Conservation (phyloP, 2,329 filamentous ascomycete genomes). For the Ophiosphaerella korrae region DNA sequence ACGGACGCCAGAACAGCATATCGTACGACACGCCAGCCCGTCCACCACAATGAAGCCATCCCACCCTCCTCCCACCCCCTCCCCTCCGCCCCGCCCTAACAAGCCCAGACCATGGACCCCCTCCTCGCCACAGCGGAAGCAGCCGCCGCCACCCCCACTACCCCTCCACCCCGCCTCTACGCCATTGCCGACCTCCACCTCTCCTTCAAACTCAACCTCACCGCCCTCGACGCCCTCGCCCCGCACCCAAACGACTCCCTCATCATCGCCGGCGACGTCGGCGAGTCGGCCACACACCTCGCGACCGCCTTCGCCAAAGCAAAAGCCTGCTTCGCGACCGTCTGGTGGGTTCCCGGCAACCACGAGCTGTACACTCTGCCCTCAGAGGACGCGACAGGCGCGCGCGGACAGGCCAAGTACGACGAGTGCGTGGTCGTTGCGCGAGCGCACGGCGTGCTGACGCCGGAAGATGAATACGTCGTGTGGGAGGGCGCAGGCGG, state of each 20-base stretch:
- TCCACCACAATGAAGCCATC: too few relatives aligned
- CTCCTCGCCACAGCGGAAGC: constrained; percentile 26
- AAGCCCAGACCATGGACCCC: constrained; percentile 23
- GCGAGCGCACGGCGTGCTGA: constrained; percentile 57
- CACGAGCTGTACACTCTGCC: constrained; percentile 63
- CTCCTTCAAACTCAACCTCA: constrained; percentile 53
- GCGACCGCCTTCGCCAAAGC: constrained; percentile 46
- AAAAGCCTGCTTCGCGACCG: constrained; percentile 50
- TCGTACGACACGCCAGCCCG: too few relatives aligned
- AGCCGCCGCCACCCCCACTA: constrained; percentile 10
- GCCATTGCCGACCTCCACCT: constrained; percentile 55
- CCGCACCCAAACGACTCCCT: constrained; percentile 51
- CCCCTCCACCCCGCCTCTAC: constrained; percentile 43
- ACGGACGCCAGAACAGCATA: too few relatives aligned
- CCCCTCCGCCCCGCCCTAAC: too few relatives aligned
- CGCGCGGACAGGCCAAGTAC: constrained; percentile 60
- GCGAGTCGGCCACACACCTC: constrained; percentile 42
- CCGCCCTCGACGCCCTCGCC: constrained; percentile 50
- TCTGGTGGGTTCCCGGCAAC: constrained; percentile 64
- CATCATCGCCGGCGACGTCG: constrained; percentile 53
- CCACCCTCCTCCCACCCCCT: too few relatives aligned
- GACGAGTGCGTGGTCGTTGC: constrained; percentile 60
- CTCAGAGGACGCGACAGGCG: constrained; percentile 41
- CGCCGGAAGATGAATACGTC: constrained; percentile 62
- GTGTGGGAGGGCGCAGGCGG: constrained; percentile 59